Base-by-base conservation (phyloP, 2,329 filamentous ascomycete species). In the Alternaria sp. region DNA sequence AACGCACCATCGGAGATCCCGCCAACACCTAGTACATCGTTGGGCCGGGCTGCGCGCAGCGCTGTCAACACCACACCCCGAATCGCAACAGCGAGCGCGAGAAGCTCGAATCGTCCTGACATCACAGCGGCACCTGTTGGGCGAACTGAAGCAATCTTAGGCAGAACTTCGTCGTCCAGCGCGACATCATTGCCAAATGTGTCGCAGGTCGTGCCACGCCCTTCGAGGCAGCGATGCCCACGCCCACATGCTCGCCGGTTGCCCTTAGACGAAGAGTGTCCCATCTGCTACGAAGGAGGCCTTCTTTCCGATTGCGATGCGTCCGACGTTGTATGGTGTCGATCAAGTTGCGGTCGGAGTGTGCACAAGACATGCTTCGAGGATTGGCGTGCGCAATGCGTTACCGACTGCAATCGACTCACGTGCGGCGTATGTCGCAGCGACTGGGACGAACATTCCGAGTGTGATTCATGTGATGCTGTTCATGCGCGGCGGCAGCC, bases 331-430 rank as follows among this genome's bases (percentile, higher is more conserved):
- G 58, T 65, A 10, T 73, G 70, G 68, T 71, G 68, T 51, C 62
- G 62, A 30, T 60, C 56, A 6, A 43, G 43, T 14, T 70, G 69
- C 55, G 68, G 68, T 1, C 55, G 54, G 0, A 60, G 54, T 0
- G 40, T 72, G 1, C 69, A 72, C 52, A 57, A 54, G 18, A 22
- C 40, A 1, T 72, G 69, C 50, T 69, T 69, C 32, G 60, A 64
- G 3, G 28, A 18, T 0, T 72, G 69, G 67, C 54, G 53, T 10
- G 20, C 25, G 2, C 41, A 59, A 16, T 58, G 57, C n/a, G 10
- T 10, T 1, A 18, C 6, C 9, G 20, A 46, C 6, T n/a, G 43
- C 5, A 51, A 25, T 9, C 4, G 3, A 2, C 34, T 58, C 3
- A 63, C 34, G 1, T 72, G 69, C 20, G 48, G 52, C 2, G 46